Conservation (phyloP, 768 basidiomycete species). For the Russula ochroleuca region DNA sequence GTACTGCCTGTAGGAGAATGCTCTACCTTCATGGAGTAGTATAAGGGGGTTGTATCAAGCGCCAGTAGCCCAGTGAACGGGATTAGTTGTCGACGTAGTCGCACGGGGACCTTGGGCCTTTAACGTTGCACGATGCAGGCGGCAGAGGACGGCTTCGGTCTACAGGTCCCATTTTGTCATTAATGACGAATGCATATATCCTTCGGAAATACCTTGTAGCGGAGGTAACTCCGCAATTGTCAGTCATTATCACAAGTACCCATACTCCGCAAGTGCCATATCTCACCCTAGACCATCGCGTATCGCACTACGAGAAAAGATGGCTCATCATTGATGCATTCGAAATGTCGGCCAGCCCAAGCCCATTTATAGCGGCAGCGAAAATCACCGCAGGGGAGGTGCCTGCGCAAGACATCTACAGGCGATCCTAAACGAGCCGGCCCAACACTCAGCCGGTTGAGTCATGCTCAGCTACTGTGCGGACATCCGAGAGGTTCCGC, state of each 20-base stretch:
- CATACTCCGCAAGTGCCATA: neutral
- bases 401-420: neutral
- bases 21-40: neutral
- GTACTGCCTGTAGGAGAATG: neutral
- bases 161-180: neutral
- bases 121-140: too few relatives aligned
- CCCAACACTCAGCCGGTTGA: neutral
- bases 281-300: neutral
- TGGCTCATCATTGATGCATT: neutral
- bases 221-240: neutral
- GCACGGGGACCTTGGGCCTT: neutral
- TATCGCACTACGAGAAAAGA: neutral
- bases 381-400: neutral
- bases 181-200: neutral
- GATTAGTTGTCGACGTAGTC: neutral
- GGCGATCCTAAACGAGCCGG: neutral
- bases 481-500: too few relatives aligned
- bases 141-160: neutral
- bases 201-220: neutral
- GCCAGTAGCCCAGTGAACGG: neutral
- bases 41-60: neutral
- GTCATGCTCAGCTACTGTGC: too few relatives aligned
- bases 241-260: neutral
- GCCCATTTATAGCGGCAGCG: neutral
- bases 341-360: neutral